These are phyloP conservation scores for Tylopilus rubrobrunneus DNA, from an alignment of 768 basidiomycete species.

Conservation along the genomic window DNA sequence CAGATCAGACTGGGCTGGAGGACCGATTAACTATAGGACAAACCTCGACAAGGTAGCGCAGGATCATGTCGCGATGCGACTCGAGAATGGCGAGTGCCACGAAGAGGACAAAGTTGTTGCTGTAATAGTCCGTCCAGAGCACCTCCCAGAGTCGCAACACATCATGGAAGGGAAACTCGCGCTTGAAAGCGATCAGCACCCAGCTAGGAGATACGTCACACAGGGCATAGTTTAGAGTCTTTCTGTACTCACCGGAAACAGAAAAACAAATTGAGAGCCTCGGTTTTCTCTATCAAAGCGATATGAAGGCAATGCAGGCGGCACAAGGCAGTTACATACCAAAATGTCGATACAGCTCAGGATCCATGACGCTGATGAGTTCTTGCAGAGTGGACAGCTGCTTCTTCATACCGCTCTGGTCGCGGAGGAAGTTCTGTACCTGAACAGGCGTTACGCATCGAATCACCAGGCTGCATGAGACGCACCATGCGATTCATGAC, in stretches of 20 bases:
- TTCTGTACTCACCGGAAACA: constrained; percentile 79
- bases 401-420: constrained; percentile 97
- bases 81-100: constrained; percentile 92
- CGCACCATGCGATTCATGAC: constrained; percentile 94
- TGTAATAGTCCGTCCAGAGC: constrained; percentile 89
- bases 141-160: constrained; percentile 93
- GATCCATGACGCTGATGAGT: constrained; percentile 90
- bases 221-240: background rate
- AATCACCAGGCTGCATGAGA: constrained; percentile 8
- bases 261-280: constrained; percentile 92
- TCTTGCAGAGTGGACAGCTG: constrained; percentile 88
- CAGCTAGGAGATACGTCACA: constrained; percentile 46
- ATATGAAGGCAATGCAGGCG: background rate
- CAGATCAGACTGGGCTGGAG: constrained; percentile 1
- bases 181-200: constrained; percentile 92
- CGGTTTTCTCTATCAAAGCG: constrained; percentile 66
- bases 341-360: constrained; percentile 88
- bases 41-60: constrained; percentile 93
- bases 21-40: constrained; percentile 17
- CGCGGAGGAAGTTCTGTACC: constrained; percentile 94
- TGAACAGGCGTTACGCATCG: constrained; percentile 29
- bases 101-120: constrained; percentile 85
- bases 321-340: constrained; percentile 38
- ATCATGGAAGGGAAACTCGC: constrained; percentile 92
- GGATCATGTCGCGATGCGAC: constrained; percentile 91